Evolutionary conservation across 2,329 filamentous ascomycete genomes (phyloP), one percentile per base, ranked within the genome.

Genomic region (Pseudogymnoascus sp.): DNA sequence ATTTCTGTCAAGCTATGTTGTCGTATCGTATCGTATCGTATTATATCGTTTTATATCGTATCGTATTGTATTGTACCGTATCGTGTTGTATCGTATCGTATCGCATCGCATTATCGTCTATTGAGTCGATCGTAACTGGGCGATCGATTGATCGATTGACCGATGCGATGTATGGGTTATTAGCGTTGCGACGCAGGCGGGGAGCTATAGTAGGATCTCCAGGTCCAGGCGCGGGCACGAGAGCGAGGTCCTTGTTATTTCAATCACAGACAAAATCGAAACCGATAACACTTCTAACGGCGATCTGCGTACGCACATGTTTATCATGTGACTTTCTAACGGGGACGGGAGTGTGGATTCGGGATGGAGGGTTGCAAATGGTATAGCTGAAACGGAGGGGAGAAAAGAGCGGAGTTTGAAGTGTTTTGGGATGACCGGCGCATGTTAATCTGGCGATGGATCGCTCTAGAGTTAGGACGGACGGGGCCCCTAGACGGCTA

Each of bases 121-220:
- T 50, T 21, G 15, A 53, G 29, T 50, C 15, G 26, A 53, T 53
- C n/a, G 46, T 29, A 53, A 31, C 7, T 15, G 46, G 23, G 23
- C 17, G 46, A 53, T 53, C 46, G 15, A 53, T 53, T 53, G 44
- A 53, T 53, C 44, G 44, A 53, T 53, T 53, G 44, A 44, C 29
- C 9, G 46, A 31, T 53, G 44, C 46, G 46, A 29, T 26, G 44
- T 7, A 53, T 17, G 46, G 46, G 11, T 53, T 17, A 15, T 31
- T 15, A 31, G 26, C 15, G 46, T 53, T 17, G 7, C 23, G 26
- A 31, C n/a, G 46, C 44, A 15, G 44, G 42, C 21, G 42, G 21
- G 42, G 42, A 46, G 21, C 4, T 23, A 44, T 4, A 35, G 10
- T 13, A 21, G 21, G 19, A 19, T 23, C 42, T 46, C 19, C 10